Evolutionary conservation across 805 yeast species (phyloP), one percentile per base, ranked within the genome.

Genomic region (Ogataea parapolymorpha): DNA sequence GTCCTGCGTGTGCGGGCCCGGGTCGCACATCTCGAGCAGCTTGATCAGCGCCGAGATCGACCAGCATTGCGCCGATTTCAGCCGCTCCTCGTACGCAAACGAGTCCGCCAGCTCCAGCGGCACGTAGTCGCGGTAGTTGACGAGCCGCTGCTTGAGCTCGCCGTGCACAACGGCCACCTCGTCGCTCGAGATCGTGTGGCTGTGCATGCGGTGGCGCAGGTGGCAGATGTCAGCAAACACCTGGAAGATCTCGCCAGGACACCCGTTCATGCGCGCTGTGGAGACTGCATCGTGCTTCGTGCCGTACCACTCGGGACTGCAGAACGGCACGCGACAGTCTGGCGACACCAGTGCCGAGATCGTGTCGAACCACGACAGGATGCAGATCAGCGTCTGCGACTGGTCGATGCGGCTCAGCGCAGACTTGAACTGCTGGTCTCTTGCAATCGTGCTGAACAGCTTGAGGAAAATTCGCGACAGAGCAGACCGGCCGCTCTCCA

Each of bases 311-410:
- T 59, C 66, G 8, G 74, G 71, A 22, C 66, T 69, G 55, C 80
- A 75, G 41, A 62, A 75, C 0, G 82, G 82, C 23, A 75, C 51
- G 13, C 82, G 57, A 48, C 76, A 75, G 54, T 77, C 82, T 1
- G 81, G 77, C 1, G 80, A 74, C 2, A 72, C 75, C 11, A 77
- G 59, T 1, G 82, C 78, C 22, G 75, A 62, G 4, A 77, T 72
- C 0, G 82, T 77, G 48, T 77, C 82, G 53, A 72, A 77, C 82
- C 82, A 77, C 0, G 80, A 70, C 12, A 77, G 53, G n/a, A 74
- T 77, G 26, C 71, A 69, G 6, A 75, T 70, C 22, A 74, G 61
- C 1, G 76, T 59, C 5, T 74, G 73, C 6, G 72, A 65, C 44
- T 75, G 77, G 49, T 73, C 75, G 15, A 74, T 75, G 31, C 64